Evolutionary conservation across 208 protist species (phyloP), one percentile per base, ranked within the genome.

Genomic region (Trypanosoma scelopori): DNA sequence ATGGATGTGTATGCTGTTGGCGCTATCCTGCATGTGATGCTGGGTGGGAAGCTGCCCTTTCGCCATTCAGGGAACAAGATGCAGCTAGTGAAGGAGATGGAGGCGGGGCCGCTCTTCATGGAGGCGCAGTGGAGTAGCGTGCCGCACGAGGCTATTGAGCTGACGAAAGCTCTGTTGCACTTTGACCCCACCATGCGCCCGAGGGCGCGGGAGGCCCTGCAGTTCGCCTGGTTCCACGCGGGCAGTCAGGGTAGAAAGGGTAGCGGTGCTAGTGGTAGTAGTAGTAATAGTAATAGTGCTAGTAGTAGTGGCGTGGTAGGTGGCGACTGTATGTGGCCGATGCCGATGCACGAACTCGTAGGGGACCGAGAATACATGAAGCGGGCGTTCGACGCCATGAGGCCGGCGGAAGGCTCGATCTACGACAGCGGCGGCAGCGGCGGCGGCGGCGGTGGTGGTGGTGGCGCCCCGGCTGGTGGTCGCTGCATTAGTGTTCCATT

Each of bases 11-110:
- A 93, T 62, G 79, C 83, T 0, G 79, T 79, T 0, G 90, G 90
- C 6, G 71, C 87, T 27, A 78, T 95, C n/a, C 78, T 93, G 76
- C 89, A 95, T 48, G 71, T 91, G 0, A 92, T 95, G 87, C 70
- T 95, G 7, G 75, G 75, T 49, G 85, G 90, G 3, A 77, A 79
- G 37, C 62, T 95, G 20, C 90, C 90, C 15, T 95, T 93, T 63
- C 78, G 71, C 37, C 67, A 84, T 65, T 69, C 76, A 37, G 64
- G 71, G 37, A 93, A 89, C 63, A 92, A 88, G 65, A 66, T 73
- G 12, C 72, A 77, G 4, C 71, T 95, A 13, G 72, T 82, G 1
- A 56, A 58, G 42, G 79, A 91, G 48, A 95, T 95, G 90, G 76
- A 90, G 43, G 68, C 68, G 1, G 78, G 80, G 0, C 79, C 87